Conservation (phyloP, 768 basidiomycete species). For the Symmetrospora coprosmae region DNA sequence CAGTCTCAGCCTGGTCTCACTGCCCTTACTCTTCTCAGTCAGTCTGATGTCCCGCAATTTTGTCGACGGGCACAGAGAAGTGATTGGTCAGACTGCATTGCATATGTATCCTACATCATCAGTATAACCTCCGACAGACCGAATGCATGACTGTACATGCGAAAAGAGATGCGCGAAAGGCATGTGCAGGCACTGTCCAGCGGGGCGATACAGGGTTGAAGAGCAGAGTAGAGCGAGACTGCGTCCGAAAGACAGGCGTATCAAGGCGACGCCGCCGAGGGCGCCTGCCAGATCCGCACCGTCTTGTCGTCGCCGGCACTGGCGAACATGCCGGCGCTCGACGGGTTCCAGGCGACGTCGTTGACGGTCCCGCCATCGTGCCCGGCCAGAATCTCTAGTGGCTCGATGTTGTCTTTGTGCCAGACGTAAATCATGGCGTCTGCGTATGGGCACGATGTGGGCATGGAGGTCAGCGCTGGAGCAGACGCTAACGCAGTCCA, state of each 20-base stretch:
- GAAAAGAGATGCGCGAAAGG: too few relatives aligned
- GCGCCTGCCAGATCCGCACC: constrained; percentile 65
- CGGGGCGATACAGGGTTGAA: too few relatives aligned
- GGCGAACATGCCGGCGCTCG: constrained; percentile 79
- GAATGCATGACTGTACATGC: too few relatives aligned
- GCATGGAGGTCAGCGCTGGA: not conserved
- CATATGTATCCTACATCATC: too few relatives aligned
- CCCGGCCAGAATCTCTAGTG: constrained; percentile 76
- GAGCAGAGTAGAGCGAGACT: too few relatives aligned
- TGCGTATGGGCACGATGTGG: constrained; percentile 38
- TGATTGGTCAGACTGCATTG: too few relatives aligned
- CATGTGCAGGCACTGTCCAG: too few relatives aligned
- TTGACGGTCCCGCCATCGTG: constrained; percentile 86
- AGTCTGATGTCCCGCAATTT: too few relatives aligned
- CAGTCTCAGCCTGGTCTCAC: too few relatives aligned
- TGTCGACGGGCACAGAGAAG: too few relatives aligned
- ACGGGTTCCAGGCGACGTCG: constrained; percentile 89
- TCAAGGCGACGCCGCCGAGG: not conserved
- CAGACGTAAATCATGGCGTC: constrained; percentile 90
- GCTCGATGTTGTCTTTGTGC: constrained; percentile 68
- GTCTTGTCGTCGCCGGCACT: constrained; percentile 86
- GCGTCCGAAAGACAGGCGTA: constrained; percentile 37
- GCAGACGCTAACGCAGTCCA: not conserved
- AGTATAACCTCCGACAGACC: too few relatives aligned
- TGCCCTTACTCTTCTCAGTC: too few relatives aligned